Evolutionary conservation across 345 rosid species (phyloP).

Genomic region (Diplotaxis tenuifolia): DNA sequence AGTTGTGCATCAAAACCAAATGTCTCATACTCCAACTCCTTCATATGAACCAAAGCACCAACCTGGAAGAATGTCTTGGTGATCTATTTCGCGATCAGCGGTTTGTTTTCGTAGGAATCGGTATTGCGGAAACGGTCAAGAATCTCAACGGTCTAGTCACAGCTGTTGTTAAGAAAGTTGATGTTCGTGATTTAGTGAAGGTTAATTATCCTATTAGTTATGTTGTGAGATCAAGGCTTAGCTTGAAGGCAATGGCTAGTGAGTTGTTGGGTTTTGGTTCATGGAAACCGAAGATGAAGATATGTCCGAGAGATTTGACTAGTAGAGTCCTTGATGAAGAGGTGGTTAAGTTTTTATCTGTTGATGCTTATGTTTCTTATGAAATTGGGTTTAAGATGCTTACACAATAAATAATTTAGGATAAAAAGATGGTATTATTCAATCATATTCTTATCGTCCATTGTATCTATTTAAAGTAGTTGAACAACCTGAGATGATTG

Average conservation of each 20-base stretch:
- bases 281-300: conserved; percentile 18
- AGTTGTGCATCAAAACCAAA: conserved; percentile 25
- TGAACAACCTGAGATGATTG: background rate
- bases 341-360: conserved; percentile 17
- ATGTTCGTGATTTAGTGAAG: conserved; percentile 27
- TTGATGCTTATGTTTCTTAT: conserved; percentile 32
- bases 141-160: background rate
- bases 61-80: background rate
- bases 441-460: background rate
- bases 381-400: conserved; percentile 17
- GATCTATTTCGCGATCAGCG: conserved; percentile 15
- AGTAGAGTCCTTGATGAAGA: conserved; percentile 27
- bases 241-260: conserved; percentile 23
- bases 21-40: conserved; percentile 32
- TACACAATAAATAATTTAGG: background rate
- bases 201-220: conserved; percentile 18
- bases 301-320: background rate
- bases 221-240: conserved; percentile 6
- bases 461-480: background rate
- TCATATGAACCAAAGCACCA: conserved; percentile 12
- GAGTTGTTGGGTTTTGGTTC: conserved; percentile 26
- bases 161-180: conserved; percentile 14
- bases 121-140: conserved; percentile 5
- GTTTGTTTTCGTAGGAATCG: conserved; percentile 24
- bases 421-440: background rate